Base-by-base conservation (phyloP, 2,329 filamentous ascomycete species). In the Stachybotrys elegans region DNA sequence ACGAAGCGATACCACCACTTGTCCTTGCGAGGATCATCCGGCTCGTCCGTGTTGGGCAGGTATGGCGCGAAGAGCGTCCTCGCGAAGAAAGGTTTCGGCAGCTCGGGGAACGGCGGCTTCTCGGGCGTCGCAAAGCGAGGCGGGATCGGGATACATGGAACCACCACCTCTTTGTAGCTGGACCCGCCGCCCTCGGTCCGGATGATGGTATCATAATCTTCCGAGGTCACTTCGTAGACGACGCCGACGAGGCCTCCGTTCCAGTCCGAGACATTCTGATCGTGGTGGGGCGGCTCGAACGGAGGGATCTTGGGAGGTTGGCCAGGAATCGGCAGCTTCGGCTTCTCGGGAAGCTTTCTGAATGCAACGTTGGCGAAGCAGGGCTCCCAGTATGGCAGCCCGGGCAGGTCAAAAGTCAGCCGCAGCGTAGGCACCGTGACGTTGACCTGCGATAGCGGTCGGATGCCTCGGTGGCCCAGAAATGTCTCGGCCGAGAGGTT, bases 201-300 rank as follows among this genome's bases (percentile, higher is more conserved):
- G 48, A 97, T 84, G 54, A 98, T 95, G 47, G 79, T 86, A 6
- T 83, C 77, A 61, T 88, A 98, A 68, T 98, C 93, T 35, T 76
- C 65, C 16, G 76, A 70, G 1, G 90, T 95, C 22, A 97, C 88
- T 68, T 97, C 91, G 69, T 98, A 98, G 4, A 97, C 93, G 14
- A 95, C 89, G 20, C 93, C 93, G 32, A 96, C 79, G 3, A 98
- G 76, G 5, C 88, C 88, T 57, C 90, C 91, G 50, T 81, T 71
- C 90, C 89, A 95, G 23, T 54, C 47, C 7, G 51, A 49, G 14
- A 53, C 50, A 1, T 51, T 44, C n/a, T 40, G 14, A 7, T 13
- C 31, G 17, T 49, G 44, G 22, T 42, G 55, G 17, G 49, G 39
- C 31, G 20, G 48, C 6, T 55, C 54, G 51, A 48, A 48, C 22